phyloP scores from a whole-genome alignment of 2,329 filamentous ascomycete species.

The Fusarium tjaetaba region DNA sequence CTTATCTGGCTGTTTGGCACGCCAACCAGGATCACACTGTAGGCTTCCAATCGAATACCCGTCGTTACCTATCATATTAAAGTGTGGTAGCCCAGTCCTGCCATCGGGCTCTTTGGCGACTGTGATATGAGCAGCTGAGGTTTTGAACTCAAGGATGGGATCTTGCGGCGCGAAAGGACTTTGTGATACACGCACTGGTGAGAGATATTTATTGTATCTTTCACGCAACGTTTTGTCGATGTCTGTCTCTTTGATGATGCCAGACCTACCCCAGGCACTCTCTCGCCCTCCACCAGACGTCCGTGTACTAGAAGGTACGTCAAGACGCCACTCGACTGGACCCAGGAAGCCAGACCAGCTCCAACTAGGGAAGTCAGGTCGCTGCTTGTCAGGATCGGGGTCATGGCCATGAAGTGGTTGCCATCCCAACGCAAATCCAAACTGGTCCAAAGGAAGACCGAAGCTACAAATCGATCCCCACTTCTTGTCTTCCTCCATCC shows the following conservation, averaged over 20 bases:
- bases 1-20: rapidly evolving
- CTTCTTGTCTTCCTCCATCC: background rate
- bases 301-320: background rate
- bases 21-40: background rate
- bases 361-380: background rate
- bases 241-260: background rate
- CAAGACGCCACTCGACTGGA: background rate
- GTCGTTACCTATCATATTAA: background rate
- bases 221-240: background rate
- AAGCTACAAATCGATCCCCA: background rate
- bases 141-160: background rate
- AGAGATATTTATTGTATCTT: background rate
- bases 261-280: background rate
- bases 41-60: background rate
- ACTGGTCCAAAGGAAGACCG: background rate
- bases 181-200: background rate
- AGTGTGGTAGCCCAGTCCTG: background rate
- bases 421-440: background rate
- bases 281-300: background rate
- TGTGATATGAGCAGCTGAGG: background rate
- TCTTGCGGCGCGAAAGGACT: rapidly evolving
- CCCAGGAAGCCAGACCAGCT: background rate
- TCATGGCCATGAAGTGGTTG: background rate
- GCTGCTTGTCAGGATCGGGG: background rate
- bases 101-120: rapidly evolving